These are phyloP conservation scores for Trametes maxima DNA, from an alignment of 768 basidiomycete species.

Conservation along the genomic window DNA sequence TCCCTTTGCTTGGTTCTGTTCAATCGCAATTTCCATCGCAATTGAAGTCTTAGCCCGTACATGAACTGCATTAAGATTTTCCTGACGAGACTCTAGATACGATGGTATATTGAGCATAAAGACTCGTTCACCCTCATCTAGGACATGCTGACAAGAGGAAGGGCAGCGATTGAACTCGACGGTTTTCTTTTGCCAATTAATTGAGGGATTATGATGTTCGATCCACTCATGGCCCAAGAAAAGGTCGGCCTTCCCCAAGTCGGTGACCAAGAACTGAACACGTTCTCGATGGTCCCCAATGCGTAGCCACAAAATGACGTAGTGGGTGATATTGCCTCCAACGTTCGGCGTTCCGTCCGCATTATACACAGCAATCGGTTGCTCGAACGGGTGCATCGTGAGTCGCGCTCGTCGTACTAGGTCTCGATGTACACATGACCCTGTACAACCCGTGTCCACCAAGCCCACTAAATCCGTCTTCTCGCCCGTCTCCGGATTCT, in stretches of 20 bases:
- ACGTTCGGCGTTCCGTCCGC: slow-evolving; percentile 18
- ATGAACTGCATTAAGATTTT: neutral
- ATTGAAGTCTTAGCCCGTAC: neutral
- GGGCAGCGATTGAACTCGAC: slow-evolving; percentile 15
- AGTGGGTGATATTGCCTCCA: slow-evolving; percentile 17
- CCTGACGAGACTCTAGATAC: neutral
- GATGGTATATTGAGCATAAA: slow-evolving; percentile 4
- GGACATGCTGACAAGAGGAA: neutral
- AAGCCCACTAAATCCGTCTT: slow-evolving; percentile 17
- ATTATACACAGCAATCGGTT: slow-evolving; percentile 19
- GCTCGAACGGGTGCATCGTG: neutral
- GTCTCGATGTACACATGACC: slow-evolving; percentile 23
- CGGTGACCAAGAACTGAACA: slow-evolving; percentile 12
- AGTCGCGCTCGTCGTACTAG: slow-evolving; percentile 9
- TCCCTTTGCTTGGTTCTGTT: neutral
- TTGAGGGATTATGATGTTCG: slow-evolving; percentile 23
- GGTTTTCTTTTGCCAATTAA: slow-evolving; percentile 21
- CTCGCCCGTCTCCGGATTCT: slow-evolving; percentile 1
- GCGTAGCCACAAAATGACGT: neutral
- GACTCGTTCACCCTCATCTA: neutral
- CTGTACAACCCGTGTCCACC: slow-evolving; percentile 29
- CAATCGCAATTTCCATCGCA: slow-evolving; percentile 18
- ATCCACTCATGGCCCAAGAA: slow-evolving; percentile 26
- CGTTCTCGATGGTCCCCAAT: slow-evolving; percentile 20
- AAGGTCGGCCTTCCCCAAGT: slow-evolving; percentile 12